Percentiles rank a stretch among this genome's conserved stretches.
Conservation (phyloP, 805 yeast species). For the Komagataella pastoris region DNA sequence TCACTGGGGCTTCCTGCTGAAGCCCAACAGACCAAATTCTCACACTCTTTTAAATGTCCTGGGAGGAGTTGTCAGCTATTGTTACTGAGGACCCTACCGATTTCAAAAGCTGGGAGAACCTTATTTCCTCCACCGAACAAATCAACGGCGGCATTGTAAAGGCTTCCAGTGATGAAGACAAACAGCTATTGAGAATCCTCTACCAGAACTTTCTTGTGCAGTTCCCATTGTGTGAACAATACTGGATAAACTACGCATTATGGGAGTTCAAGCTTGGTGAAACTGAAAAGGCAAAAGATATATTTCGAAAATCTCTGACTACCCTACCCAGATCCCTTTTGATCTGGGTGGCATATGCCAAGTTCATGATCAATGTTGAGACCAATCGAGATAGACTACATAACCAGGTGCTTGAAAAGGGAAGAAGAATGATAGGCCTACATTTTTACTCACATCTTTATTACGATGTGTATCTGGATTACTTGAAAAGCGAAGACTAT, state of each 20-base stretch:
- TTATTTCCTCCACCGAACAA: constrained; percentile 21
- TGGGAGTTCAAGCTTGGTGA: constrained; percentile 32
- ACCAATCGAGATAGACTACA: constrained; percentile 19
- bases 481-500: constrained; percentile 18
- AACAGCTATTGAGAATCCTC: constrained; percentile 21
- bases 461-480: constrained; percentile 34
- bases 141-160: constrained; percentile 18
- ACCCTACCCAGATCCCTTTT: constrained; percentile 29
- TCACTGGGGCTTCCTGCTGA: not conserved
- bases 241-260: constrained; percentile 44
- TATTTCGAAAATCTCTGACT: constrained; percentile 25
- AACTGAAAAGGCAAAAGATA: constrained; percentile 19
- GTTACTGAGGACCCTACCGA: constrained; percentile 20
- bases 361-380: constrained; percentile 20
- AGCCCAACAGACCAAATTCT: not conserved
- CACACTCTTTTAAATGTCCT: constrained; percentile 9
- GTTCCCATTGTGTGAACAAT: constrained; percentile 37
- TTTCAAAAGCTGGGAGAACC: constrained; percentile 22
- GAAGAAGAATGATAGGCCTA: constrained; percentile 33
- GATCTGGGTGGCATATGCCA: constrained; percentile 37
- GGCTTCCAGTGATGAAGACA: constrained; percentile 15
- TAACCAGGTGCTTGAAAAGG: constrained; percentile 24
- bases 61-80: constrained; percentile 19
- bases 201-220: constrained; percentile 28
- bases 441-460: constrained; percentile 39